Evolutionary conservation across 2,329 filamentous ascomycete genomes (phyloP), one percentile per base, ranked within the genome.

Genomic region (Epichloe coenophiala): DNA sequence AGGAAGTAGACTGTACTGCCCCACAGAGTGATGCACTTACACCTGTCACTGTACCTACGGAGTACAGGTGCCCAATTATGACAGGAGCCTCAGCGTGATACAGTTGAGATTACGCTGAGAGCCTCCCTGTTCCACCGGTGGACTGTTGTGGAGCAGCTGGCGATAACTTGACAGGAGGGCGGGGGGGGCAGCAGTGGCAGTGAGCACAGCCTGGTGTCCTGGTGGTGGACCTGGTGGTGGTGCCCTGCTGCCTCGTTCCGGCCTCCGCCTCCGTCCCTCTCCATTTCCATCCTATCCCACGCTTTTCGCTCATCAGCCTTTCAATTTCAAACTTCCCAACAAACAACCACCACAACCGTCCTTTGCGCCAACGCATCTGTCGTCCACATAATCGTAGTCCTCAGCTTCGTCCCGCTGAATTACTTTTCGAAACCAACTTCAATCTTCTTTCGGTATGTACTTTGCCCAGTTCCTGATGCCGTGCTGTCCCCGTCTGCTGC

Each of bases 241-340:
- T 44, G 45, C 39, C 46, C 51, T 46, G 43, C 36, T 44, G 50
- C 41, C 49, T 57, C 54, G 51, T 52, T 52, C 52, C 53, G 56
- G 57, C 56, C 58, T 52, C 57, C 51, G 55, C 50, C 54, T 19
- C 19, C 19, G 19, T 19, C 61, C 62, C 61, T 60, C 60, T 48
- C 58, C 58, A 61, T 63, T 61, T 61, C 62, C 56, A 57, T 59
- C 53, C 55, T 52, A 55, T 56, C 57, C 57, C 41, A 49, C 43
- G 59, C 61, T 61, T 65, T 64, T 62, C 60, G 54, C 56, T 60
- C 59, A 59, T 60, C 62, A 60, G 59, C 55, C 59, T 57, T 58
- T 58, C 59, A 58, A 58, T 57, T 57, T 59, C 62, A 58, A 56
- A 40, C 49, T 38, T 55, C 57, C 56, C 58, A 60, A 60, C 60